Evolutionary conservation across 2,329 filamentous ascomycete genomes (phyloP).

Genomic region (Arthrobotrys megalospora): DNA sequence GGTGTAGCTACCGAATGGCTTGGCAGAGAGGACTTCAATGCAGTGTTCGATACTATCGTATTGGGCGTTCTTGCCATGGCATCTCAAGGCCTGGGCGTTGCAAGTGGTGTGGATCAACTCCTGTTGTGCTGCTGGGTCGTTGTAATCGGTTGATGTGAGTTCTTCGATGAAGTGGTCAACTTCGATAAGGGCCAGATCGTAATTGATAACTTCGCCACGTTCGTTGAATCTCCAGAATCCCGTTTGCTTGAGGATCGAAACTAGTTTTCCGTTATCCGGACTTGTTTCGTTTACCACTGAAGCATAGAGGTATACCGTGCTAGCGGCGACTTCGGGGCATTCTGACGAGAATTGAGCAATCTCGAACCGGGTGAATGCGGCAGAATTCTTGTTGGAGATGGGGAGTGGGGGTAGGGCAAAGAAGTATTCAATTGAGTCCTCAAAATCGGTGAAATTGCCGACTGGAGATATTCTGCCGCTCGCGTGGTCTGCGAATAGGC

Average conservation of each 20-base stretch:
- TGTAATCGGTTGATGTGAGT: constrained; percentile 64
- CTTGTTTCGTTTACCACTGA: constrained; percentile 65
- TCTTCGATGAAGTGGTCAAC: constrained; percentile 67
- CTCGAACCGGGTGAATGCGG: constrained; percentile 66
- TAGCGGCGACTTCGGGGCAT: constrained; percentile 67
- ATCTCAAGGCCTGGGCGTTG: constrained; percentile 66
- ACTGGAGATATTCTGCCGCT: constrained; percentile 68
- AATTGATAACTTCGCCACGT: constrained; percentile 68
- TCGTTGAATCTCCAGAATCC: constrained; percentile 71
- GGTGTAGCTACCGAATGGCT: constrained; percentile 68
- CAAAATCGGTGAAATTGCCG: constrained; percentile 68
- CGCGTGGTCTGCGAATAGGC: constrained; percentile 67
- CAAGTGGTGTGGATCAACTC: constrained; percentile 66
- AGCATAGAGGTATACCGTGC: constrained; percentile 67
- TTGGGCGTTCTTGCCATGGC: constrained; percentile 67
- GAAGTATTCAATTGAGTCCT: constrained; percentile 69
- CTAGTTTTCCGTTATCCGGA: constrained; percentile 65
- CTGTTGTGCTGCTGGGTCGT: constrained; percentile 64
- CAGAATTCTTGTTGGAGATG: constrained; percentile 63
- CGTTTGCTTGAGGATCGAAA: constrained; percentile 67
- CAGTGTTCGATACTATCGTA: constrained; percentile 67
- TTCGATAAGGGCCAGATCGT: constrained; percentile 70
- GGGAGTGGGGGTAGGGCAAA: constrained; percentile 68
- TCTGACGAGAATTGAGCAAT: constrained; percentile 66
- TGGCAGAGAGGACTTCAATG: constrained; percentile 65